Evolutionary conservation across 2,329 filamentous ascomycete species (phyloP), one percentile per base, ranked within the genome.

Genomic region (Fusarium coffeatum): DNA sequence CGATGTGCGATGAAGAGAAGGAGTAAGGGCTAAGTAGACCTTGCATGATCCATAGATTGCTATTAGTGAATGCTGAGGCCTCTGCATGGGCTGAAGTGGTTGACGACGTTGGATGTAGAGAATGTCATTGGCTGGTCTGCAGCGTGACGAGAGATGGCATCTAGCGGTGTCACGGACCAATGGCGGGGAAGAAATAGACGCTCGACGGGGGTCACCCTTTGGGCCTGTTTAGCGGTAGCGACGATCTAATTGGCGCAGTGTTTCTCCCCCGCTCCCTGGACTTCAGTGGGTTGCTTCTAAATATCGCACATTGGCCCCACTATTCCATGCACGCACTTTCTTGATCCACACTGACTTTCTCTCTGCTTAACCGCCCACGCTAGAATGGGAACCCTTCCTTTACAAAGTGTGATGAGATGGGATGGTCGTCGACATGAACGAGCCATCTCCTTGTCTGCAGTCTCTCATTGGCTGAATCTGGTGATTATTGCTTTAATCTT

Each of bases 321-420:
- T 64, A 18, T 48, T 59, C 9, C 23, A 71, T 68, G 68, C 68
- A 71, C 64, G 68, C 68, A 71, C 68, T 70, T 70, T 66, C 50
- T 64, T 64, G 66, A 59, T 48, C 67, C 68, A 62, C 57, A 54
- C 43, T 34, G 34, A 37, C 22, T 20, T 22, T 40, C 20, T 55
- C 43, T 49, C 22, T 68, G 66, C 67, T 69, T 75, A 75, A 72
- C 73, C 73, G 73, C 73, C 70, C 65, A 69, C 66, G 58, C 66
- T 71, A 64, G 49, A 54, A 55, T 28, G 32, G 42, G 60, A 67
- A 66, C 63, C 46, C 53, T 63, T 63, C 34, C 34, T 45, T 51
- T 41, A 23, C 41, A 22, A 37, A 49, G 54, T 72, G 72, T 75
- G 61, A 64, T 59, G 68, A 46, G 43, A 46, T 46, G 43, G 43